Conservation (phyloP, 176 grass and related monocot genomes). For the Paspalum notatum region DNA sequence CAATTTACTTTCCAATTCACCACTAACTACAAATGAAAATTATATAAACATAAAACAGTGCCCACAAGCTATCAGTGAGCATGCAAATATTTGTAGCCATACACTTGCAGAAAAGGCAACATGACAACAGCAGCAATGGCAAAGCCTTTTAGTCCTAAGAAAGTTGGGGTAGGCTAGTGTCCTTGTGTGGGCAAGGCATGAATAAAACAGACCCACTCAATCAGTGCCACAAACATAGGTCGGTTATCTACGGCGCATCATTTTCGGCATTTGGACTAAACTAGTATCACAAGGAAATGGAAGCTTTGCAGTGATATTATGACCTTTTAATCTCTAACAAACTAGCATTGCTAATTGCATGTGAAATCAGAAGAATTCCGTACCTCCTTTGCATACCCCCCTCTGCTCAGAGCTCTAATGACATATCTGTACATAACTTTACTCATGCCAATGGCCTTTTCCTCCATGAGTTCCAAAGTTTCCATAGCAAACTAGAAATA, state of each 20-base stretch:
- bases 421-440: slow-evolving; percentile 52
- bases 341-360: not conserved
- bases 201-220: not conserved
- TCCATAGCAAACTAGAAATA: slow-evolving; percentile 74
- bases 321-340: not conserved
- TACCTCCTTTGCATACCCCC: slow-evolving; percentile 75
- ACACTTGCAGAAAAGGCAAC: not conserved
- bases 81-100: slow-evolving; percentile 1
- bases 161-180: not conserved
- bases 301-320: not conserved
- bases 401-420: slow-evolving; percentile 66
- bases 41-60: not conserved
- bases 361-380: slow-evolving; percentile 27
- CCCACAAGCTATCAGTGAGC: not conserved
- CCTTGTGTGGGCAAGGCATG: not conserved
- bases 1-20: slow-evolving; percentile 12
- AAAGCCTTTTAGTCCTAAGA: not conserved
- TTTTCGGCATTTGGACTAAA: slow-evolving; percentile 7
- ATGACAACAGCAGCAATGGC: not conserved
- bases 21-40: not conserved
- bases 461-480: slow-evolving; percentile 71
- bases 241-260: not conserved
- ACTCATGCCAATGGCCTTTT: slow-evolving; percentile 53
- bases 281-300: slow-evolving; percentile 21
- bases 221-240: not conserved